Evolutionary conservation across 169 alveolate genomes (phyloP).

Genomic region (Besnoitia besnoiti): DNA sequence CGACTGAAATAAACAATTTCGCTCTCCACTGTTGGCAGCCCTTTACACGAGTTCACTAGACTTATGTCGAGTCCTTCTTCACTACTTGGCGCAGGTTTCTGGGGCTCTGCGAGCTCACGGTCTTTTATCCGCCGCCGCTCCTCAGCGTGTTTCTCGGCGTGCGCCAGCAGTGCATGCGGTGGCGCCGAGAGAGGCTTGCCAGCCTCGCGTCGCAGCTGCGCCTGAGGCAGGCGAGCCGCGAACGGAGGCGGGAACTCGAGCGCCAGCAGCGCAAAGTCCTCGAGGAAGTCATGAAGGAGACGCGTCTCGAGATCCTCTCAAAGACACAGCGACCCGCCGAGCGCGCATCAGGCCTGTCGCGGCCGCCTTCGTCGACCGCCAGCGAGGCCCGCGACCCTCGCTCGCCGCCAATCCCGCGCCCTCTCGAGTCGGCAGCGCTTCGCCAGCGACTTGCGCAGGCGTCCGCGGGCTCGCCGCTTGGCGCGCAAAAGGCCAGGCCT

Average conservation of each 20-base stretch:
- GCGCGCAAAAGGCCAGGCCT: not conserved
- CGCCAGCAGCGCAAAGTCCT: not conserved
- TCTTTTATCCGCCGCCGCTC: not conserved
- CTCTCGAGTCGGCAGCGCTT: not conserved
- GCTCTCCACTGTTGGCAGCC: not conserved
- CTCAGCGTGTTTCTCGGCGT: not conserved
- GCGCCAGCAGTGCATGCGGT: not conserved
- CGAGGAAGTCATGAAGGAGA: not conserved
- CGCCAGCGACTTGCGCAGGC: no score
- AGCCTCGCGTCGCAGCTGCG: not conserved
- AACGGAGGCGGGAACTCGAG: not conserved
- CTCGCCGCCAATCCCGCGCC: not conserved
- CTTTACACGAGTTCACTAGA: not conserved
- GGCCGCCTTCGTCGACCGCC: not conserved
- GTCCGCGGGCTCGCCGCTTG: no score
- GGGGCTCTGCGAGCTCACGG: slow-evolving; percentile 15
- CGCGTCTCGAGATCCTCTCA: not conserved
- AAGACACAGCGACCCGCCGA: not conserved
- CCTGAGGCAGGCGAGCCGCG: not conserved
- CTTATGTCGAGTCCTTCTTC: not conserved
- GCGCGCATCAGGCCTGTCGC: not conserved
- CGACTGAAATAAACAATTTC: not conserved
- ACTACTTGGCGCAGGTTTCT: not conserved
- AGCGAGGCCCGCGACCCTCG: not conserved
- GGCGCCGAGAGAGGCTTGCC: not conserved